Base-by-base conservation (phyloP, 2,329 filamentous ascomycete species). In the Cercospora sojina region DNA sequence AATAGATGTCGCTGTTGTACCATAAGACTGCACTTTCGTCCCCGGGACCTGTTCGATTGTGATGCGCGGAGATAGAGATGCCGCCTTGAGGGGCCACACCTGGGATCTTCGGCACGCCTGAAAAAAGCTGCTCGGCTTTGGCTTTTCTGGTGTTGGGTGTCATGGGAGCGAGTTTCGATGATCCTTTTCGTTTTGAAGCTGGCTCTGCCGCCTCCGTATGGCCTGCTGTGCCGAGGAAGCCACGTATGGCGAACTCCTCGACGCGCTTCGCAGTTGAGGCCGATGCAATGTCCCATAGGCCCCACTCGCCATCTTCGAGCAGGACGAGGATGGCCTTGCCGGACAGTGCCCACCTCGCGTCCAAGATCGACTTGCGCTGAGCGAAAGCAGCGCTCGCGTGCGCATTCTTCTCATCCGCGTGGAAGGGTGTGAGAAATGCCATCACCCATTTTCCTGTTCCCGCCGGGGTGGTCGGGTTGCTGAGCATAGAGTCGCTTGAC, bases 301-400 rank as follows among this genome's bases (percentile, higher is more conserved):
- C 83, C 83, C 83, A 85, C 73, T 84, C 80, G 9, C 83, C 83
- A 69, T 84, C 83, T 62, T 79, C 77, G 7, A 84, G 75, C 9
- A 85, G 72, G 5, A 78, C 79, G n/a, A 85, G 69, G 23, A 85
- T 79, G 43, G 79, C 77, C 53, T 76, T 79, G 27, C 83, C 83
- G 43, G 79, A 78, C 16, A 80, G 77, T 3, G 80, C 75, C 83
- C 83, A 85, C 41, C 79, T 76, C 3, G 80, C 82, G 67, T 81
- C 82, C 3, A 85, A 72, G n/a, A 85, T 78, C 20, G 78, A 75
- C 73, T 84, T 85, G 3, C 82, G 80, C 18, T 76, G 73, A 8
- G 78, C 76, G 5, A 80, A 74, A 9, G 74, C 71, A 23, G 72
- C 58, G 67, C 66, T 68, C 49, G 66, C 71, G 13, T 66, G 64